Evolutionary conservation across 306 rosid species (phyloP), one percentile per base, ranked within the genome.

Genomic region (Dalbergia cultrata): DNA sequence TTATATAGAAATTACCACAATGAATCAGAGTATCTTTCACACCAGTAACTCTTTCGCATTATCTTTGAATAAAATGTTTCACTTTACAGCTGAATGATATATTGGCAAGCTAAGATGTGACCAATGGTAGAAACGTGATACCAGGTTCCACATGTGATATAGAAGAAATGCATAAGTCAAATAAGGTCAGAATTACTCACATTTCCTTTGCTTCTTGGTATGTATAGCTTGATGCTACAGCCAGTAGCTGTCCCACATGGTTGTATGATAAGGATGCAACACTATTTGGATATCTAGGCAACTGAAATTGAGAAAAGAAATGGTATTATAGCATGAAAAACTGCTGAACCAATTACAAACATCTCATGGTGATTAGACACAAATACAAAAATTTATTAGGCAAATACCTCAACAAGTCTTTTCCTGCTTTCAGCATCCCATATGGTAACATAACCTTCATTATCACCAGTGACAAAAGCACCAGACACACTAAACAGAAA

Each of bases 191-290:
- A 77, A 72, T 13, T 39, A 78, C 90, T 85, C 49, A 95, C 97
- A 47, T 82, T 89, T 95, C 95, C 7, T 80, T 88, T 68, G 96
- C 97, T 87, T 95, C 94, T 82, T 86, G 84, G 82, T 84, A 93
- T 18, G 95, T 90, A 81, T 82, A 74, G 86, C 97, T 91, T 57
- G 99, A 91, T 83, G 99, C 97, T 77, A 93, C 91, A 22, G 96
- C 97, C 78, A 94, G 79, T 71, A 92, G 80, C 64, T 87, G 81
- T 54, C 98, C 97, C 47, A 6, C 74, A n/a, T 86, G 90, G 84
- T 92, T 90, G 88, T 86, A 86, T 6, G 93, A 87, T 70, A 94
- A 81, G 62, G 98, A 90, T 66, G 96, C 91, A 77, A 93, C 88
- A 39, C 97, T 90, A 85, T 91, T 91, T 77, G 93, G 90, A 85